Evolutionary conservation across 495 filamentous ascomycete species (phyloP).

Genomic region (Aspergillus incahuasiensis): DNA sequence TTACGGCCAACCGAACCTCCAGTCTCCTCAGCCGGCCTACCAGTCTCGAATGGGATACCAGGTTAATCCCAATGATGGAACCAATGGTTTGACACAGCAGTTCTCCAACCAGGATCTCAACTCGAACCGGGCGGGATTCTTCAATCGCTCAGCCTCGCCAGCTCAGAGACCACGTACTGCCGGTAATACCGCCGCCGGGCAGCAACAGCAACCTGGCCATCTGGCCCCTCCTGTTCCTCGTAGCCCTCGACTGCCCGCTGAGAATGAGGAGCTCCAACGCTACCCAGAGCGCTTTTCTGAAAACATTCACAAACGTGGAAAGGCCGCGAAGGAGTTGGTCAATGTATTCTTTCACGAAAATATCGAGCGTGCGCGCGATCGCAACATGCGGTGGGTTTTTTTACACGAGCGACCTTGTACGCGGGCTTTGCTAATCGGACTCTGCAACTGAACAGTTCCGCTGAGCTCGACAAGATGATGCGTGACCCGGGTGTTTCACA

Average conservation of each 20-base stretch:
- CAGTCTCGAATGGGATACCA: slow-evolving; percentile 45
- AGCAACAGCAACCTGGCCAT: slow-evolving; percentile 61
- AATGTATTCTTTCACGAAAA: slow-evolving; percentile 94
- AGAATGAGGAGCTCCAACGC: slow-evolving; percentile 56
- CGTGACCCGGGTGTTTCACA: slow-evolving; percentile 67
- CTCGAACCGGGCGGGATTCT: slow-evolving; percentile 61
- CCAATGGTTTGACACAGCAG: slow-evolving; percentile 85
- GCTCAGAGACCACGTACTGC: slow-evolving; percentile 74
- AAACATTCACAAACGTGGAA: slow-evolving; percentile 72
- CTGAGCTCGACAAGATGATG: slow-evolving; percentile 81
- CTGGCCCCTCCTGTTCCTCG: slow-evolving; percentile 59
- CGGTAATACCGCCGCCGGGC: slow-evolving; percentile 52
- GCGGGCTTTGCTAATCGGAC: not conserved
- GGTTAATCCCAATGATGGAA: slow-evolving; percentile 54
- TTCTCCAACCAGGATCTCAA: slow-evolving; percentile 96
- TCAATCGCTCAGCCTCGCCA: slow-evolving; percentile 65
- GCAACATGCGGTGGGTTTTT: slow-evolving; percentile 73
- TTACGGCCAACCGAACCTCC: slow-evolving; percentile 60
- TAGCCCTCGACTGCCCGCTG: slow-evolving; percentile 37
- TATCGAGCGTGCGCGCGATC: slow-evolving; percentile 83
- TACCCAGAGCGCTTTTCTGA: slow-evolving; percentile 74
- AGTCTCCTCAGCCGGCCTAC: slow-evolving; percentile 48
- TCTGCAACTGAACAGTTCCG: slow-evolving; percentile 55
- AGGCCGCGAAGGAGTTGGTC: slow-evolving; percentile 58
- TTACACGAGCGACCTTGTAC: not conserved